Evolutionary conservation across 495 filamentous ascomycete species (phyloP).

Genomic region (Neurospora sp.): DNA sequence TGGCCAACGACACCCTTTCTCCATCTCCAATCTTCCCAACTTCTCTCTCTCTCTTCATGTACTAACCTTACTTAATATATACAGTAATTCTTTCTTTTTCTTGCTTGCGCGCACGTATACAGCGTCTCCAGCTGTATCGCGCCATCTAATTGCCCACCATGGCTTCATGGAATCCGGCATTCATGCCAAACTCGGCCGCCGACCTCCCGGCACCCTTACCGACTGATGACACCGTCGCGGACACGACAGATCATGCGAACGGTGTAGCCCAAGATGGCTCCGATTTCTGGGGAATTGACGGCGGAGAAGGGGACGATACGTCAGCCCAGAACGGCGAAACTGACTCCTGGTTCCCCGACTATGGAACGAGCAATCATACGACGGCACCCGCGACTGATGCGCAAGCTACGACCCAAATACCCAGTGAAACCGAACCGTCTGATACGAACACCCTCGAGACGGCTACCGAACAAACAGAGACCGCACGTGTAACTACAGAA

Average conservation of each 20-base stretch:
- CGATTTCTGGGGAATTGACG: neutral
- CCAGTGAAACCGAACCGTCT: neutral
- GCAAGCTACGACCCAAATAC: conserved; percentile 3
- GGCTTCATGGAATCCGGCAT: conserved; percentile 46
- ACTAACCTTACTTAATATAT: conserved; percentile 7
- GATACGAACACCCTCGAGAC: neutral
- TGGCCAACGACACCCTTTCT: neutral
- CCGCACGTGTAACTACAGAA: neutral
- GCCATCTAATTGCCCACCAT: conserved; percentile 26
- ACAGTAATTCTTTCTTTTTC: conserved; percentile 22
- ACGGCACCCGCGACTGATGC: conserved; percentile 15
- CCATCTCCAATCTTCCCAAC: neutral
- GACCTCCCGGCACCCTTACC: conserved; percentile 9
- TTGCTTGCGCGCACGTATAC: conserved; percentile 6
- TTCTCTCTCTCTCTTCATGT: neutral
- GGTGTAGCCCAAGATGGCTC: neutral
- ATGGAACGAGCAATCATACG: conserved; percentile 18
- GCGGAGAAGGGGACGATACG: neutral
- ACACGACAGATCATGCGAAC: neutral
- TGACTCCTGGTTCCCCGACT: conserved; percentile 23
- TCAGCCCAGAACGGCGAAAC: conserved; percentile 9
- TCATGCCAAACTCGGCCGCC: conserved; percentile 39
- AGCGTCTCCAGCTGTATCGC: conserved; percentile 15
- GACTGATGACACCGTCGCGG: neutral
- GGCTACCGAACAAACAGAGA: neutral